Conservation (phyloP, 2,329 filamentous ascomycete genomes). For the Reticulascus tulasneorum region DNA sequence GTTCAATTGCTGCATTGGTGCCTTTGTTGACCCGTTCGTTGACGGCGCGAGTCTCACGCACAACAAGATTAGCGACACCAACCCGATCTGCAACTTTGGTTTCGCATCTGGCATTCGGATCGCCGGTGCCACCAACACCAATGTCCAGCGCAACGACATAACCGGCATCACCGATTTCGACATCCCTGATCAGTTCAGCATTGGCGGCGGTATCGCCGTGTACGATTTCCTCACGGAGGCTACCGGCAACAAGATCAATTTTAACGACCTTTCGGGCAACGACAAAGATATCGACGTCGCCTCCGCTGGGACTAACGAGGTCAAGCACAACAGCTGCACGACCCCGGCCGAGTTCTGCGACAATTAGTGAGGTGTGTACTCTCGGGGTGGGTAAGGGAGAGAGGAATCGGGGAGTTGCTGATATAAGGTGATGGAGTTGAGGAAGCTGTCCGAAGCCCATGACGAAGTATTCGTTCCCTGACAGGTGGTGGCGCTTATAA, state of each 20-base stretch:
- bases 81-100: slow-evolving; percentile 8
- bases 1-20: slow-evolving; percentile 23
- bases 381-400: background rate
- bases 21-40: slow-evolving; percentile 28
- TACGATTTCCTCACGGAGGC: slow-evolving; percentile 21
- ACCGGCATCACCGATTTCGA: slow-evolving; percentile 17
- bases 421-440: no score
- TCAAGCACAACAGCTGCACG: slow-evolving; percentile 20
- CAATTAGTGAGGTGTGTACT: background rate
- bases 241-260: slow-evolving; percentile 20
- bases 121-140: slow-evolving; percentile 21
- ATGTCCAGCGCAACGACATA: slow-evolving; percentile 24
- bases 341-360: slow-evolving; percentile 6
- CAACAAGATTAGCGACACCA: slow-evolving; percentile 22
- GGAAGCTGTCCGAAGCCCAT: no score
- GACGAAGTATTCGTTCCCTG: no score
- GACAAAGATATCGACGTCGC: slow-evolving; percentile 20
- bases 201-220: slow-evolving; percentile 18
- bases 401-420: background rate
- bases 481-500: no score
- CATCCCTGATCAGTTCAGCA: background rate
- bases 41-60: slow-evolving; percentile 22
- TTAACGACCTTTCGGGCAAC: slow-evolving; percentile 25
- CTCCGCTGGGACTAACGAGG: slow-evolving; percentile 18
- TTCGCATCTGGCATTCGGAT: slow-evolving; percentile 21